Evolutionary conservation across 2,329 filamentous ascomycete genomes (phyloP), one percentile per base, ranked within the genome.

Genomic region (Metarhizium rileyi): DNA sequence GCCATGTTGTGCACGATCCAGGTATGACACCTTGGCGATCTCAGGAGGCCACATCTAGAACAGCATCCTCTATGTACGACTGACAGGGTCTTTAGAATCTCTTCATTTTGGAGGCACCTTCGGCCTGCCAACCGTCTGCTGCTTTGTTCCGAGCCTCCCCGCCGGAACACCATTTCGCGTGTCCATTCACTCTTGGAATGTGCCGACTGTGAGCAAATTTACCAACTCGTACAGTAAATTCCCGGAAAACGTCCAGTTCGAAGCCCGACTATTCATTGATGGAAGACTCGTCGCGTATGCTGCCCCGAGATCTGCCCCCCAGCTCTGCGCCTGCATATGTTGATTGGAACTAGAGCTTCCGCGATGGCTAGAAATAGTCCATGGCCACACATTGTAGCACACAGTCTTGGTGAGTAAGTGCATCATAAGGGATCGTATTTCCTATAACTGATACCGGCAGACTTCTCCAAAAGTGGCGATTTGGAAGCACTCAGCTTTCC

Each of bases 111-210:
- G 74, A 44, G 71, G 70, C 36, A 68, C 72, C 16, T 65, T 68
- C 47, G 68, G 72, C 10, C 59, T 86, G n/a, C 85, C 85, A 1
- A 80, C 80, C 12, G 72, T 90, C 57, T 86, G 82, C 16, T 82
- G 79, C 53, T 91, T 88, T 61, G 73, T 89, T 42, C 82, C 86
- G 1, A 84, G 81, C 52, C 70, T 89, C 9, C 59, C 71, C 3
- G 62, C 69, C 1, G 78, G 78, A 23, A 70, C 70, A 26, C 72
- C 78, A 0, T 90, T 90, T 64, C 78, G 82, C 53, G 74, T 90
- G 46, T 90, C 87, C 2, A 73, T 91, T 45, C 86, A 90, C 66
- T 83, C 77, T 51, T 91, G 87, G 87, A 75, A 75, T 16, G 73
- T 70, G 4, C 83, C 83, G 5, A 70, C 72, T 18, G 67, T 80